These are phyloP conservation scores for Emydomyces testavorans DNA, from an alignment of 2,329 filamentous ascomycete genomes.

Conservation along the genomic window DNA sequence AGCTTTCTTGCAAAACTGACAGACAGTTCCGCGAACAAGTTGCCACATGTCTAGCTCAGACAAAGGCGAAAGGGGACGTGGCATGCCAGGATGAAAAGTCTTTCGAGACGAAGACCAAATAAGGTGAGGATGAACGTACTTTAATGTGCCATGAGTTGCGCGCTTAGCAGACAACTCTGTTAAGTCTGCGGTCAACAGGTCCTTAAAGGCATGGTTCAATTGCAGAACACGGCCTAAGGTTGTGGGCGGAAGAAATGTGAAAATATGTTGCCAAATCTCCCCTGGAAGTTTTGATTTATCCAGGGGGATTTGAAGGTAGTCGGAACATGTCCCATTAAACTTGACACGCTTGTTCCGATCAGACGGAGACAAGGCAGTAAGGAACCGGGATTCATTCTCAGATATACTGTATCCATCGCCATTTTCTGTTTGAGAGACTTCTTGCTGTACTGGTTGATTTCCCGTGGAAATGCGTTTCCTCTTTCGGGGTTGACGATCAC, in stretches of 20 bases:
- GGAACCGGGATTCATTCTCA: not conserved
- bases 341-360: conserved; percentile 18
- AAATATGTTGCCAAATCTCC: conserved; percentile 60
- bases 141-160: conserved; percentile 24
- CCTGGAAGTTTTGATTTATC: conserved; percentile 39
- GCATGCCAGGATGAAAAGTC: conserved; percentile 54
- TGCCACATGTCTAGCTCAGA: conserved; percentile 69
- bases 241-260: conserved; percentile 53
- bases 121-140: conserved; percentile 45
- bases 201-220: conserved; percentile 57
- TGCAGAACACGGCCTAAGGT: conserved; percentile 53
- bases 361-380: not conserved
- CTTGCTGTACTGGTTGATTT: not conserved
- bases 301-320: conserved; percentile 3
- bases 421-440: conserved; percentile 4
- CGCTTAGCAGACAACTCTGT: conserved; percentile 23
- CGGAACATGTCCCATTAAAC: conserved; percentile 10
- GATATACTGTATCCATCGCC: not conserved
- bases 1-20: conserved; percentile 54
- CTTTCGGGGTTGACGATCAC: conserved; percentile 8
- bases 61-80: conserved; percentile 52
- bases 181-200: conserved; percentile 44
- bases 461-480: conserved; percentile 10
- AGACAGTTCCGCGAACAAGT: conserved; percentile 50
- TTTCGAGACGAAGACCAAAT: conserved; percentile 63